Evolutionary conservation across 306 rosid species (phyloP).

Genomic region (Spatholobus suberectus): DNA sequence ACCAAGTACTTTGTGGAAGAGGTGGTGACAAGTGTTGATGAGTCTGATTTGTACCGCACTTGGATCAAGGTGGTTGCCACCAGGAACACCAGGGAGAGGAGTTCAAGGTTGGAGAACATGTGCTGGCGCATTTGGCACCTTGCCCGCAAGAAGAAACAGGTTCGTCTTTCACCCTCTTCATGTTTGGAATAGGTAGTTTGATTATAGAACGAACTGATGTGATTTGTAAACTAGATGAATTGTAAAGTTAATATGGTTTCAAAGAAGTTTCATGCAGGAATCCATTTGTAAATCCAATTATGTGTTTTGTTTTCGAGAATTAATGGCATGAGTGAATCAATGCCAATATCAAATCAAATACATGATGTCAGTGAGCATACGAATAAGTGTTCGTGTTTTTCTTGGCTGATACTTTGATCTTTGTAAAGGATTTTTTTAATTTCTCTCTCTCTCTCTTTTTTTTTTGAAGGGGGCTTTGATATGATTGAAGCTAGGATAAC

Average conservation of each 20-base stretch:
- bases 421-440: neutral
- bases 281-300: neutral
- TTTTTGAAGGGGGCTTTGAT: neutral
- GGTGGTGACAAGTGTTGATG: conserved; percentile 89
- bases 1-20: conserved; percentile 93
- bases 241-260: neutral
- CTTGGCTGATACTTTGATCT: neutral
- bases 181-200: neutral
- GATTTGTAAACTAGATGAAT: neutral
- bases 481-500: neutral
- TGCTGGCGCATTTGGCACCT: conserved; percentile 99
- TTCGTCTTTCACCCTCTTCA: neutral
- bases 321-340: neutral
- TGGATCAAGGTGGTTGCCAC: conserved; percentile 98
- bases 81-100: conserved; percentile 84
- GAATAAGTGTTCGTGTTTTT: neutral
- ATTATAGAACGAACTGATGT: neutral
- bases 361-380: neutral
- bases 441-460: neutral
- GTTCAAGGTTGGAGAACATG: conserved; percentile 96
- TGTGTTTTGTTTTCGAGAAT: neutral
- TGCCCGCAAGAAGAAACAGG: conserved; percentile 81
- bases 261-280: neutral
- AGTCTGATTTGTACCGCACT: conserved; percentile 85
- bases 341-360: neutral